Conservation (phyloP, 2,329 filamentous ascomycete genomes). For the Talaromyces amestolkiae region DNA sequence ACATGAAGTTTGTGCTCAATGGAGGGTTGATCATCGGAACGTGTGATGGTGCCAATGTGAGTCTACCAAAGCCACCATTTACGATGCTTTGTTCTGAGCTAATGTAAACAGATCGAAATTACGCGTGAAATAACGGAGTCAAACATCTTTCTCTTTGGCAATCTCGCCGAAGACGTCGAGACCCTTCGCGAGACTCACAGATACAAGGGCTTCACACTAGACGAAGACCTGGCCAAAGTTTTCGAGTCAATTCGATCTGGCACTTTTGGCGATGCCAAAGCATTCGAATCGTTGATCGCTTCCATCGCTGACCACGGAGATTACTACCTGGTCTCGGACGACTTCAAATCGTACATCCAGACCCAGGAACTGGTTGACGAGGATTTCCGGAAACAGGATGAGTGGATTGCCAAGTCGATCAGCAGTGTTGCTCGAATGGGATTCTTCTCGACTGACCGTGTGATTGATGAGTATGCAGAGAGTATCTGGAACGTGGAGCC, state of each 20-base stretch:
- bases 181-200: constrained; percentile 88
- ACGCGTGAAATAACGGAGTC: constrained; percentile 93
- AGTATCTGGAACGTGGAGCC: constrained; percentile 97
- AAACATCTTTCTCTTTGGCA: constrained; percentile 98
- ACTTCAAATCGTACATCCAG: constrained; percentile 92
- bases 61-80: constrained; percentile 33
- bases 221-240: constrained; percentile 73
- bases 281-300: constrained; percentile 79
- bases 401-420: constrained; percentile 90
- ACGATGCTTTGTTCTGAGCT: neutral
- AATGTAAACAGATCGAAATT: constrained; percentile 72
- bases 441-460: constrained; percentile 92
- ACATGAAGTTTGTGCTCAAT: constrained; percentile 99
- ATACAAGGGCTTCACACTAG: constrained; percentile 75
- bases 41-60: constrained; percentile 93
- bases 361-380: constrained; percentile 90
- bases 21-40: constrained; percentile 97
- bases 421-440: constrained; percentile 89
- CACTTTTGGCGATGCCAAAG: constrained; percentile 73
- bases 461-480: constrained; percentile 96
- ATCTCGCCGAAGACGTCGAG: constrained; percentile 92
- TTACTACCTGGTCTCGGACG: constrained; percentile 96
- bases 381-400: constrained; percentile 85
- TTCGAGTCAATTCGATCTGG: constrained; percentile 78
- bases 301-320: constrained; percentile 91